phyloP scores from a whole-genome alignment of 352 stramenopile species.

The Phytophthora pseudosyringae region DNA sequence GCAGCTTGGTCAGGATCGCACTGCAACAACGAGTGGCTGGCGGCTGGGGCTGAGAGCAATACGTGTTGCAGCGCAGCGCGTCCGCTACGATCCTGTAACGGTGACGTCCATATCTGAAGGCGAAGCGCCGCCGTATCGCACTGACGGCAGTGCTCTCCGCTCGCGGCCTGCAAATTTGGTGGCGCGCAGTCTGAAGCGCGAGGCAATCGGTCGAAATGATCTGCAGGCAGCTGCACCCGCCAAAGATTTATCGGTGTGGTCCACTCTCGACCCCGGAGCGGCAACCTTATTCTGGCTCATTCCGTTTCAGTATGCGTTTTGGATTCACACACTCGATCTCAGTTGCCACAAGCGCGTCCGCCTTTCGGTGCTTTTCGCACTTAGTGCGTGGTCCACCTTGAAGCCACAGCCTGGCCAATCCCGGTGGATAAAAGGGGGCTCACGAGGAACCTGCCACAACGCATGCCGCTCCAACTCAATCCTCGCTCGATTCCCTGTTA shows the following conservation, averaged over 20 bases:
- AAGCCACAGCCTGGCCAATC: constrained; percentile 33
- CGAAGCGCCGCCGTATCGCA: constrained; percentile 8
- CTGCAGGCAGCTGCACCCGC: constrained; percentile 13
- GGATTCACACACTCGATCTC: constrained; percentile 25
- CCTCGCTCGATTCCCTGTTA: neutral
- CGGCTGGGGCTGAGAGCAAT: neutral
- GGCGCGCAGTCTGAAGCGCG: neutral
- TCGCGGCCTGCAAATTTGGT: neutral
- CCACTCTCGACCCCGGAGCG: neutral
- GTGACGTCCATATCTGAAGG: constrained; percentile 22
- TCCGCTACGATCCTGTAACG: constrained; percentile 9
- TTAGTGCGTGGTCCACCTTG: constrained; percentile 42
- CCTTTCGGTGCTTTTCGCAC: constrained; percentile 26
- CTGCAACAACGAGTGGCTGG: neutral
- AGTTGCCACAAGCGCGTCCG: constrained; percentile 27
- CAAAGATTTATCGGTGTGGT: constrained; percentile 10
- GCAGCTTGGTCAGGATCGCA: constrained; percentile 3
- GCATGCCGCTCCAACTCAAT: neutral
- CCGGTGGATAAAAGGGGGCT: constrained; percentile 20
- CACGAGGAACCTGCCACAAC: neutral
- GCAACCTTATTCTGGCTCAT: constrained; percentile 21
- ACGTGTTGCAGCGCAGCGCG: no score
- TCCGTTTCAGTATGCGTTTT: constrained; percentile 24
- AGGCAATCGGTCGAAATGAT: constrained; percentile 16
- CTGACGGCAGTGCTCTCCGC: neutral